Base-by-base conservation (phyloP, 192 early-diverging fungal genomes). In the Entrophospora sp. region DNA sequence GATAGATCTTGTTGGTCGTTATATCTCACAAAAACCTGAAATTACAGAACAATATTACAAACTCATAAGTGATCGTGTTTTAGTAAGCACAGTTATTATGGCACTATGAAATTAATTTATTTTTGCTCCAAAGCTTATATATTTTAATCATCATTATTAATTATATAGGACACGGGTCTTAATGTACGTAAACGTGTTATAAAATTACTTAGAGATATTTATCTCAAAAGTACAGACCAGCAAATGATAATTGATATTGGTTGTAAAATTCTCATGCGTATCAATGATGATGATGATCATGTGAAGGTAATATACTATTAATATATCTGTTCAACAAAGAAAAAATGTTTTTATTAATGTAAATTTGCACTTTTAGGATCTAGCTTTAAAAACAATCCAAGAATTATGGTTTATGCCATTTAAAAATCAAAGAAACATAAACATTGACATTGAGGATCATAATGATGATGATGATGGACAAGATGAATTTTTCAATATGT, bases 181-280 rank as follows among this genome's bases (percentile, higher is more conserved):
- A 93, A 79, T 69, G 94, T 97, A 20, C 86, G 95, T 16, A 94
- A 94, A 74, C 83, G 93, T 1, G 83, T 94, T 1, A 81, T 97
- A 25, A 83, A 86, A 55, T 72, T 97, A 1, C 66, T 94, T 27
- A 75, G 78, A 44, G 90, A 92, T 37, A 83, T 96, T 12, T 94
- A 85, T 46, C 28, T 75, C 5, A 72, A 79, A 45, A 75, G 77
- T 8, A 68, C 75, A 1, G 77, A 79, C 55, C 58, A 36, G 5
- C 49, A 43, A 0, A 77, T 87, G 43, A 75, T 78, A 28, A 78
- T 83, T 7, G 85, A 91, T 56, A 87, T 91, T 75, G 83, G 81
- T 1, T 71, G 78, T 28, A 88, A 88, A n/a, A 73, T 91, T 12
- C 66, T 88, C 45, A 79, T 85, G 45, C 80, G 89, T 6, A 84